phyloP scores from a whole-genome alignment of 2,329 filamentous ascomycete species.

The Phialophora macrospora region DNA sequence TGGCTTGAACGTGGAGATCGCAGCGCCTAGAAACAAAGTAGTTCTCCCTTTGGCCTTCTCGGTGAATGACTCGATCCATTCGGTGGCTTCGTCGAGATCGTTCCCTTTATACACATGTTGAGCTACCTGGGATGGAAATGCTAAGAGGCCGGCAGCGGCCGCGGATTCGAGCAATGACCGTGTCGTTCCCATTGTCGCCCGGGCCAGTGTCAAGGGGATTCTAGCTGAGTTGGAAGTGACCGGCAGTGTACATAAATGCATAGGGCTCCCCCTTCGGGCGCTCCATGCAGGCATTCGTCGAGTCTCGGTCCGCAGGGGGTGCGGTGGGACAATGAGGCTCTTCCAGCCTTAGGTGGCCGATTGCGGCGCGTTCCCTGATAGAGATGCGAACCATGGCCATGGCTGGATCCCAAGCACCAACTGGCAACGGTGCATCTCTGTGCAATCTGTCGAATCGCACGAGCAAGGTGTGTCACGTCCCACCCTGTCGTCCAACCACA shows the following conservation, averaged over 20 bases:
- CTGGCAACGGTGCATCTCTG: background rate
- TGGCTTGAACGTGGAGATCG: conserved; percentile 16
- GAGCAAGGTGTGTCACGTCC: background rate
- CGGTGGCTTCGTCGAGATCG: conserved; percentile 8
- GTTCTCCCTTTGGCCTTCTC: conserved; percentile 11
- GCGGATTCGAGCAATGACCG: conserved; percentile 5
- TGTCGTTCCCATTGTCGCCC: background rate
- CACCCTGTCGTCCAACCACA: background rate
- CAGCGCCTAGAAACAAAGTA: conserved; percentile 16
- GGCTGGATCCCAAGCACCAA: background rate
- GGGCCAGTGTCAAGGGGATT: background rate
- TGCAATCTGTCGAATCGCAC: conserved; percentile 1
- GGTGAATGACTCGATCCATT: conserved; percentile 4
- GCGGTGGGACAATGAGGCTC: background rate
- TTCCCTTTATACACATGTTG: background rate
- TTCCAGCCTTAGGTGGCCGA: background rate
- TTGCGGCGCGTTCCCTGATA: background rate
- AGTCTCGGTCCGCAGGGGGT: background rate
- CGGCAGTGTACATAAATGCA: background rate
- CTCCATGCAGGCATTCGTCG: background rate
- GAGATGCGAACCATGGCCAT: background rate
- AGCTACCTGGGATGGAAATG: conserved; percentile 6
- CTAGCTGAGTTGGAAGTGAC: background rate
- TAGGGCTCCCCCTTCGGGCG: background rate
- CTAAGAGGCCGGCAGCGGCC: background rate